Evolutionary conservation across 306 rosid genomes (phyloP).

Genomic region (Phaseolus lunatus): DNA sequence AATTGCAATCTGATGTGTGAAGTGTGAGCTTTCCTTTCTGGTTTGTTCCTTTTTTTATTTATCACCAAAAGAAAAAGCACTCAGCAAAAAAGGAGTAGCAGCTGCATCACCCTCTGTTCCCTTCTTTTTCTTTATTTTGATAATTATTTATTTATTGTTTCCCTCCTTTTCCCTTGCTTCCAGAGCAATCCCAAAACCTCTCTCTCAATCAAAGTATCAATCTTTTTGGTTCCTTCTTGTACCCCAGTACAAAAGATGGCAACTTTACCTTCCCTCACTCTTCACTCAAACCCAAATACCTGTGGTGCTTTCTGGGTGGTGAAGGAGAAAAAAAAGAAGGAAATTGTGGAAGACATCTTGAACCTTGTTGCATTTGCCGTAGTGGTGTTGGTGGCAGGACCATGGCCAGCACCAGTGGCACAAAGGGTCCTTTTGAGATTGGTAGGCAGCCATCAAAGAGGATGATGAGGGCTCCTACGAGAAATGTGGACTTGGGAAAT

Average conservation of each 20-base stretch:
- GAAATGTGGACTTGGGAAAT: too few relatives aligned
- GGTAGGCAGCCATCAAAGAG: too few relatives aligned
- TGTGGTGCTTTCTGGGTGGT: constrained; percentile 33
- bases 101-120: constrained; percentile 29
- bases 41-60: constrained; percentile 41
- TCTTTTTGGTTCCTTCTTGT: constrained; percentile 46
- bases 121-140: constrained; percentile 4
- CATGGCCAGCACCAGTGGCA: too few relatives aligned
- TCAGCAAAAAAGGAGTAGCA: constrained; percentile 21
- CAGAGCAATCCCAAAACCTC: constrained; percentile 70
- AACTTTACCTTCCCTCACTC: constrained; percentile 49
- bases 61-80: constrained; percentile 44
- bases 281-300: too few relatives aligned
- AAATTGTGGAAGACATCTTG: constrained; percentile 22
- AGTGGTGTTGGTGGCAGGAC: constrained; percentile 35
- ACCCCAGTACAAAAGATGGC: constrained; percentile 52
- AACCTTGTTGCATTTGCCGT: constrained; percentile 19
- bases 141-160: constrained; percentile 46
- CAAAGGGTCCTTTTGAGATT: too few relatives aligned
- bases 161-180: constrained; percentile 52
- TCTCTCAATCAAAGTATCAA: constrained; percentile 73
- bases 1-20: constrained; percentile 28
- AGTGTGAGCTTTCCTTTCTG: background rate
- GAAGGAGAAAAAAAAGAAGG: constrained; percentile 25
- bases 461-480: too few relatives aligned